Evolutionary conservation across 345 rosid species (phyloP).

Genomic region (Dimocarpus longan): DNA sequence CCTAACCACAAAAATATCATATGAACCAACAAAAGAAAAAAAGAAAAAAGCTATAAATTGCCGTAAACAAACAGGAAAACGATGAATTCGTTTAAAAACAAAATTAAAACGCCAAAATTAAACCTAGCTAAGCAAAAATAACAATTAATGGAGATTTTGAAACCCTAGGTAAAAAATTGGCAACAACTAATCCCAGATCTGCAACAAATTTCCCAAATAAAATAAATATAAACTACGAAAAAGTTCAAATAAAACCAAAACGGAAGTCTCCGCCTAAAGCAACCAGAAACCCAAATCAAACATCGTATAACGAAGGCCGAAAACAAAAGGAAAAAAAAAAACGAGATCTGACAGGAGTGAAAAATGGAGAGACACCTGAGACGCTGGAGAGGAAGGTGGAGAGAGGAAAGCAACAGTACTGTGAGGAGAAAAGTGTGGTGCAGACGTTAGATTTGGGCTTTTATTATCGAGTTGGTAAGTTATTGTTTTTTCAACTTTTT

Average conservation of each 20-base stretch:
- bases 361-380: constrained; percentile 25
- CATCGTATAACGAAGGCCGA: neutral
- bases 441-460: neutral
- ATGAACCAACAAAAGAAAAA: neutral
- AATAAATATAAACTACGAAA: neutral
- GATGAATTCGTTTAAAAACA: neutral
- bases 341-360: neutral
- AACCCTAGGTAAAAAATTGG: neutral
- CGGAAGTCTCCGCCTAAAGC: neutral
- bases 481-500: neutral
- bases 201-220: too few relatives aligned
- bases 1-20: neutral
- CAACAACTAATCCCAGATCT: neutral
- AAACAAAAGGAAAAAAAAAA: too few relatives aligned
- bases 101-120: neutral
- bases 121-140: neutral
- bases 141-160: too few relatives aligned
- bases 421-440: neutral
- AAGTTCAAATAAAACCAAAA: neutral
- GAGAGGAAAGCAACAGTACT: neutral
- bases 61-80: neutral
- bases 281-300: neutral
- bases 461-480: neutral
- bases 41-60: neutral
- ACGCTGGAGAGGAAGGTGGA: neutral